Base-by-base conservation (phyloP, 345 rosid genomes). In the Erucastrum elatum region DNA sequence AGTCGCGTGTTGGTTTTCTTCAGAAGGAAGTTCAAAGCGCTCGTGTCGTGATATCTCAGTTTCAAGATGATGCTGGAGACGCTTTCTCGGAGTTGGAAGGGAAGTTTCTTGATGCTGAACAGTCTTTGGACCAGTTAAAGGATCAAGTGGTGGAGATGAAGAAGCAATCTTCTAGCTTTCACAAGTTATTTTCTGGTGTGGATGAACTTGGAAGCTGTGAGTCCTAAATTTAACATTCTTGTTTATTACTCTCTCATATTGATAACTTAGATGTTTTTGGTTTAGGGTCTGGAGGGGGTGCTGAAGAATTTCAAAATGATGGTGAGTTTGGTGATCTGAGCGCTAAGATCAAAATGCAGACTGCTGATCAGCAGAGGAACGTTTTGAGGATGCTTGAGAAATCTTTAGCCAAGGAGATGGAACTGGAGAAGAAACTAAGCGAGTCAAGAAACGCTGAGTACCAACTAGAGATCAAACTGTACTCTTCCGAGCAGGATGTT, bases 331-430 rank as follows among this genome's bases (percentile, higher is more conserved):
- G 84, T 44, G 84, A 79, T 53, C 55, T 66, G 53, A 84, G 82
- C 63, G 76, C 85, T 69, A 87, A 81, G 85, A 87, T 87, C 68
- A 86, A 84, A 68, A 86, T 89, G 91, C 91, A 91, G 82, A 92
- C 96, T n/a, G 88, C 89, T 71, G 91, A 88, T 69, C 94, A 95
- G 69, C 94, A 91, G 70, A 89, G 89, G 66, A 84, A 88, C 58
- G 80, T 89, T 79, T 82, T 95, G 85, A 91, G 91, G 84, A 90
- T 92, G 96, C 90, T 95, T 62, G 99, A 92, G 86, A 91, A 89
- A 77, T 91, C 99, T 70, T 83, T 95, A 88, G 98, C 98, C 6
- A 90, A 90, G 76, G 99, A 95, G 84, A 83, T 95, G 84, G 98
- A 95, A 77, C 86, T 90, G 56, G 97, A 95, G 80, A 88, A 90